phyloP scores from a whole-genome alignment of 78 protist genomes.

The Dictyostelium firmibasis region DNA sequence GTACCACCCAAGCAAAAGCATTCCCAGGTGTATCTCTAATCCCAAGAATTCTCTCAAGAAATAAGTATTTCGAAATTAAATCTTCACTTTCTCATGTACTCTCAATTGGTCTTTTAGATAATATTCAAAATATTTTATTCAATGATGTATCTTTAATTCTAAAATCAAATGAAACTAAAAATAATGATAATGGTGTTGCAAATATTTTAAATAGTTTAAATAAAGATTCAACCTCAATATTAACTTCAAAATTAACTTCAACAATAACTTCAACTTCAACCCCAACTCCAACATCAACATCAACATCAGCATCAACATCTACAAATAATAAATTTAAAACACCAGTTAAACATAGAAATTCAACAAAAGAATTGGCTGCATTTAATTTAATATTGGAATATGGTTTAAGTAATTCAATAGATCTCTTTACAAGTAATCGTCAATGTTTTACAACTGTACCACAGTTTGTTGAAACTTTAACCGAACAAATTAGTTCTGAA shows the following conservation, averaged over 20 bases:
- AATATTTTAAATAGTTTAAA: background rate
- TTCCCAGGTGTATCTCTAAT: slow-evolving; percentile 53
- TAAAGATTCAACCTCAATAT: background rate
- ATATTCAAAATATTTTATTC: slow-evolving; percentile 18
- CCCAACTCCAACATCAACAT: background rate
- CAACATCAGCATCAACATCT: background rate
- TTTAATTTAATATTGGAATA: slow-evolving; percentile 47
- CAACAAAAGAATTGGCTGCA: slow-evolving; percentile 58
- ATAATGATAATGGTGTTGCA: background rate
- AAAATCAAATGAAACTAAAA: background rate
- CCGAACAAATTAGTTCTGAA: slow-evolving; percentile 52
- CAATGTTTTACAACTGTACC: slow-evolving; percentile 11
- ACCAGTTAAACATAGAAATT: slow-evolving; percentile 72
- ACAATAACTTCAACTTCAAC: background rate
- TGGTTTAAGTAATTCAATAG: slow-evolving; percentile 39
- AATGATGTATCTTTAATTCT: background rate
- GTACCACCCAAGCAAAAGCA: slow-evolving; percentile 30
- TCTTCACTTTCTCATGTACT: slow-evolving; percentile 42
- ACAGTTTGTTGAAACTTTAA: slow-evolving; percentile 50
- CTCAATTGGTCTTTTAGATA: slow-evolving; percentile 14
- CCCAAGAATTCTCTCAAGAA: slow-evolving; percentile 59
- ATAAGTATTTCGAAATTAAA: slow-evolving; percentile 76
- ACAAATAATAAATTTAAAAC: slow-evolving; percentile 34
- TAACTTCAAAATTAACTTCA: no score
- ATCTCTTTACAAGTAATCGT: slow-evolving; percentile 29